Conservation (phyloP, 768 basidiomycete species). For the Wakefieldia striispora region DNA sequence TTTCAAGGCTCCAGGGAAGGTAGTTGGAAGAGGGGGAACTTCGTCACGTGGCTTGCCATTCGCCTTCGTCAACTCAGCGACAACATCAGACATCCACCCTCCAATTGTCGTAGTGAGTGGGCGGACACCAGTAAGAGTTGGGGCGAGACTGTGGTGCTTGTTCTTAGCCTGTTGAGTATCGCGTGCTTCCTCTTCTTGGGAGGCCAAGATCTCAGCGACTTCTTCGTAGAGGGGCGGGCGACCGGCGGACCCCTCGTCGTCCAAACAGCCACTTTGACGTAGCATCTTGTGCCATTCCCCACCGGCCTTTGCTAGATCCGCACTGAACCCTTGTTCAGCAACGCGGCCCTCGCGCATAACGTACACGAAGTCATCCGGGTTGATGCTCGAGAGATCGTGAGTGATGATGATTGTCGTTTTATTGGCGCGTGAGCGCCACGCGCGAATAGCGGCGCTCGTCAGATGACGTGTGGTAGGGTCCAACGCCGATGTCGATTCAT, state of each 20-base stretch:
- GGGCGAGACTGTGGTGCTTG: constrained; percentile 44
- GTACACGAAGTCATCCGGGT: constrained; percentile 80
- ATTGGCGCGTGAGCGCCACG: constrained; percentile 58
- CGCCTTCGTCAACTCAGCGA: constrained; percentile 57
- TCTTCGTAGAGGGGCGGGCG: constrained; percentile 35
- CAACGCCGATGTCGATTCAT: constrained; percentile 80
- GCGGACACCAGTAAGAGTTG: constrained; percentile 38
- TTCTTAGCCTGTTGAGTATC: constrained; percentile 24
- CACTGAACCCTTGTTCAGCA: constrained; percentile 84
- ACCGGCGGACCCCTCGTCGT: constrained; percentile 34
- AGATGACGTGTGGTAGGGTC: constrained; percentile 85
- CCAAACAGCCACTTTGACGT: constrained; percentile 55
- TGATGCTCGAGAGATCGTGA: constrained; percentile 88
- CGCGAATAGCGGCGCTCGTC: constrained; percentile 70
- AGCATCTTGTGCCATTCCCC: constrained; percentile 79
- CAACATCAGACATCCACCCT: constrained; percentile 85
- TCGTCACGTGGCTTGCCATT: not conserved
- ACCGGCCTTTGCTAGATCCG: constrained; percentile 61
- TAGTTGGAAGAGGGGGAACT: constrained; percentile 20
- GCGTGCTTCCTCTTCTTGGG: constrained; percentile 40
- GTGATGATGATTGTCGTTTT: constrained; percentile 69
- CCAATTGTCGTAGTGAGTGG: constrained; percentile 53
- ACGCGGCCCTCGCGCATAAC: constrained; percentile 80
- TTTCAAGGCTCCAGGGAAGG: constrained; percentile 20
- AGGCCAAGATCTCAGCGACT: constrained; percentile 47